Base-by-base conservation (phyloP, 192 early-diverging fungal genomes). In the Polychytrium aggregatum region DNA sequence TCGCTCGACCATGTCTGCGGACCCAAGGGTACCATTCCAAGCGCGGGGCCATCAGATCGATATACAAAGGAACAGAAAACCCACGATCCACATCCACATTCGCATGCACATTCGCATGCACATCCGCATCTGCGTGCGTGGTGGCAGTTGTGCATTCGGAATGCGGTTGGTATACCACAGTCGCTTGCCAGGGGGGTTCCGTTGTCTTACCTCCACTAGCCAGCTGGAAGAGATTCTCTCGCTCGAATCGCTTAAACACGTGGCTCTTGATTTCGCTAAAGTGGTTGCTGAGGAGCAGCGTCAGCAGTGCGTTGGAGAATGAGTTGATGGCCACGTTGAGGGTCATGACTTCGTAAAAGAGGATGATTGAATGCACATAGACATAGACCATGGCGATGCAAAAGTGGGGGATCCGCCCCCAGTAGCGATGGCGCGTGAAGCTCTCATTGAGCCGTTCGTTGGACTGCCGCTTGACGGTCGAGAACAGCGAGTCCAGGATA, bases 221-320 rank as follows among this genome's bases (percentile, higher is more conserved):
- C n/a, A 98, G 56, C 56, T 98, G 93, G 60, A 97, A 98, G 50
- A 98, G 65, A 60, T 94, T 95, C 51, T 95, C 96, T 53, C 82
- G 78, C 63, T 98, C 96, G 76, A 89, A 97, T 41, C 80, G 82
- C 52, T 98, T 98, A 50, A 97, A 98, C 5, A 98, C 96, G 36
- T 81, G 84, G 49, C 88, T 82, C 54, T 98, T 98, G 62, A 98
- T 92, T 56, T 98, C 96, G 7, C 91, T 88, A 77, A 98, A 98
- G 68, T 97, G 96, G 55, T 97, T 97, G 29, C 83, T 86, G 33
- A 98, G 79, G 20, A 98, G 72, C 29, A 98, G 57, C n/a, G 91
- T 86, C 27, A 98, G 62, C 21, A 98, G 64, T 6, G 87, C 88
- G 62, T 95, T 93, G 49, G 87, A 88, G 54, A 95, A 93, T 13